Conservation (phyloP, 2,329 filamentous ascomycete species). For the Cladosporium sp. region DNA sequence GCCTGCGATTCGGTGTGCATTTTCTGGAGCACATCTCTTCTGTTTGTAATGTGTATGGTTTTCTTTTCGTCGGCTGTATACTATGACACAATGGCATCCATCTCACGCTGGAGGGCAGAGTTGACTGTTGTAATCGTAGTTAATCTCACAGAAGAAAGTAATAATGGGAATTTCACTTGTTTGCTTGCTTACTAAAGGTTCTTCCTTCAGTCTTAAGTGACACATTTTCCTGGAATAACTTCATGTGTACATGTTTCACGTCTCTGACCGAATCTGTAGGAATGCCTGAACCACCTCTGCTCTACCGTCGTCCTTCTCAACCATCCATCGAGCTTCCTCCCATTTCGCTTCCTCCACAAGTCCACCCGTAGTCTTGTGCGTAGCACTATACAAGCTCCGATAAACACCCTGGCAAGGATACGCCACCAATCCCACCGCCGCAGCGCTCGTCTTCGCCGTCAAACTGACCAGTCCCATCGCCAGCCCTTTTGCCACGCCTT, state of each 20-base stretch:
- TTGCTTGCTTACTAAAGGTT: background rate
- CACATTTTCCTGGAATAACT: too few relatives aligned
- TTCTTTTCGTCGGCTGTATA: background rate
- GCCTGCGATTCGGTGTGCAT: constrained; percentile 2
- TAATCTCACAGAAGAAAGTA: background rate
- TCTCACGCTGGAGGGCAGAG: background rate
- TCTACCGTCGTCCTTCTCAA: too few relatives aligned
- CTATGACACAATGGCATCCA: background rate
- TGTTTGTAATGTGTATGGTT: background rate
- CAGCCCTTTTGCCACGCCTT: constrained; percentile 10
- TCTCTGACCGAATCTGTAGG: background rate
- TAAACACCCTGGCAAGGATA: constrained; percentile 12
- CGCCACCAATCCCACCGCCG: constrained; percentile 6
- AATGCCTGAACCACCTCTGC: background rate
- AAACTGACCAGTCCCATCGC: constrained; percentile 5
- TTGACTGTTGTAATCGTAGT: constrained; percentile 1
- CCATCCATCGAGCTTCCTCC: background rate
- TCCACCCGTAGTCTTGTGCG: background rate
- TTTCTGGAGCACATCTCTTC: constrained; percentile 1
- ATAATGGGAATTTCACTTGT: background rate
- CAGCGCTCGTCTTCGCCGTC: constrained; percentile 9
- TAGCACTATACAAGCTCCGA: constrained; percentile 5
- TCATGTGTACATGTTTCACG: background rate
- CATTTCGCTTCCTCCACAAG: background rate
- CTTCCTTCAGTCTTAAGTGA: too few relatives aligned